phyloP scores from a whole-genome alignment of 805 yeast genomes.

The Metschnikowia chrysomelidarum region DNA sequence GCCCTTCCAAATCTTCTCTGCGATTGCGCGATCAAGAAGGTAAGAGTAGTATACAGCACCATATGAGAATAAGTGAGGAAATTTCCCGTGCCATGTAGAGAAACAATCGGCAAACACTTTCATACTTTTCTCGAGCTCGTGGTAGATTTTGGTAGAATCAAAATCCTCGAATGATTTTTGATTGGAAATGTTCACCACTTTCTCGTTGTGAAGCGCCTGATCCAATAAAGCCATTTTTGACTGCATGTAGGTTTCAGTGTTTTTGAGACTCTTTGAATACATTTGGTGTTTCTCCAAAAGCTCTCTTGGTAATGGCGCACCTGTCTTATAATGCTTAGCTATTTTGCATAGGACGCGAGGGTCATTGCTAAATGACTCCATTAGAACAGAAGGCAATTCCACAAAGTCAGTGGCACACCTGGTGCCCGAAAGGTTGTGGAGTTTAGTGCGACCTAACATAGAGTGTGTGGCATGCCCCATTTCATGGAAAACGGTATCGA shows the following conservation, averaged over 20 bases:
- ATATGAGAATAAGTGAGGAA: constrained; percentile 89
- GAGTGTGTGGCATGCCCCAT: constrained; percentile 99
- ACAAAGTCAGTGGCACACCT: constrained; percentile 96
- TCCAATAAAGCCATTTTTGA: constrained; percentile 88
- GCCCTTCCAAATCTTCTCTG: constrained; percentile 76
- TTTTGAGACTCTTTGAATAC: constrained; percentile 52
- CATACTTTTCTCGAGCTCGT: constrained; percentile 56
- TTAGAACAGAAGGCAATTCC: constrained; percentile 91
- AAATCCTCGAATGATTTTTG: constrained; percentile 11
- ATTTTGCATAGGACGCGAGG: constrained; percentile 69
- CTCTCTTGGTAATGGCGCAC: constrained; percentile 52
- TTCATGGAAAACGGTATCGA: constrained; percentile 94
- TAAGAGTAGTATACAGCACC: constrained; percentile 95
- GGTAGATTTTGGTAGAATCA: constrained; percentile 63
- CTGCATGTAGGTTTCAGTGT: constrained; percentile 81
- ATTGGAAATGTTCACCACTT: constrained; percentile 33
- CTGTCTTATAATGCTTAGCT: constrained; percentile 71
- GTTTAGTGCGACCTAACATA: constrained; percentile 86
- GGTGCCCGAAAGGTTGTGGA: constrained; percentile 93
- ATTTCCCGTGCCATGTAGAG: constrained; percentile 90
- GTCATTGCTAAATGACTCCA: constrained; percentile 90
- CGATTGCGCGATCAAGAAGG: constrained; percentile 87
- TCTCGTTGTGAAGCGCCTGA: constrained; percentile 63
- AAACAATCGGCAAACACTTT: constrained; percentile 63
- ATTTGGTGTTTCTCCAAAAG: constrained; percentile 51